Percentiles rank a stretch among this genome's conserved stretches.
These are phyloP conservation scores for Tolypocladium tundrense DNA, from an alignment of 2,329 filamentous ascomycete species.

Conservation along the genomic window DNA sequence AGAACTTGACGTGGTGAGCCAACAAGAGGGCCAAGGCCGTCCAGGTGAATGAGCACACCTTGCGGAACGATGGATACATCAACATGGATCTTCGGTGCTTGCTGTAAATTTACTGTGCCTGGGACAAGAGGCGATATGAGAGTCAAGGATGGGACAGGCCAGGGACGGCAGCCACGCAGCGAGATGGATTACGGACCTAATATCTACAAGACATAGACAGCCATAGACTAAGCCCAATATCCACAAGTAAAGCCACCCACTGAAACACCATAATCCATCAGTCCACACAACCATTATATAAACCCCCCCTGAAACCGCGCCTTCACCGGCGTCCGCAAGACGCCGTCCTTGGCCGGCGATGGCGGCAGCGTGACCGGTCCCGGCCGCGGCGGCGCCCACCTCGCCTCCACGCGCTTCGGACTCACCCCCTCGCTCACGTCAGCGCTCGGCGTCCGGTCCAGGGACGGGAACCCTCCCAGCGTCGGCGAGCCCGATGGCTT, in stretches of 20 bases:
- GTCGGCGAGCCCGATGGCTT: neutral
- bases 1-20: neutral
- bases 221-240: neutral
- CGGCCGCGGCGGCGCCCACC: slow-evolving; percentile 21
- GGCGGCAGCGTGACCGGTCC: slow-evolving; percentile 17
- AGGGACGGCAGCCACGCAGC: neutral
- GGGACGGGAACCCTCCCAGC: neutral
- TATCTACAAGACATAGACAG: neutral
- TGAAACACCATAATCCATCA: neutral
- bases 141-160: too few species aligned
- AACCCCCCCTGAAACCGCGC: neutral
- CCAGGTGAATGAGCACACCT: too few species aligned
- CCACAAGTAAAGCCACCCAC: neutral
- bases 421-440: neutral
- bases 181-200: neutral
- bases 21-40: neutral
- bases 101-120: too few species aligned
- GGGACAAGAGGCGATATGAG: too few species aligned
- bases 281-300: neutral
- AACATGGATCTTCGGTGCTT: too few species aligned
- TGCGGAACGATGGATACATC: neutral
- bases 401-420: slow-evolving; percentile 17
- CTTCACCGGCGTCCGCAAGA: neutral
- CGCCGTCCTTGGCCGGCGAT: slow-evolving; percentile 3
- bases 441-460: slow-evolving; percentile 8